These are phyloP conservation scores for Climacium dendroides DNA, from an alignment of 225 moss, liverwort and hornwort genomes.

Conservation along the genomic window DNA sequence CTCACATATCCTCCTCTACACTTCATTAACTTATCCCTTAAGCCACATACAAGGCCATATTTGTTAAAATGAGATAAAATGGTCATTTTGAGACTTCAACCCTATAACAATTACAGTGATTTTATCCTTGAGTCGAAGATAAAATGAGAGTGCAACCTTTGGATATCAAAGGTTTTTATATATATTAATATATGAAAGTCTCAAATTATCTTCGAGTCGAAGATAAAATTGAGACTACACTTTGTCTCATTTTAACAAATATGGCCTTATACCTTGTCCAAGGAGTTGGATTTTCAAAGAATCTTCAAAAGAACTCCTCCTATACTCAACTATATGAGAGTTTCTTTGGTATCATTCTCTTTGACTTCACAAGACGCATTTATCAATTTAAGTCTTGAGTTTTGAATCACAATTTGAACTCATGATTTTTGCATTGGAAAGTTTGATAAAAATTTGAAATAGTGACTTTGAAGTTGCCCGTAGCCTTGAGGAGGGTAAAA, in stretches of 20 bases:
- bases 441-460: background rate
- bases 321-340: background rate
- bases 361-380: background rate
- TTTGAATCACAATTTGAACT: background rate
- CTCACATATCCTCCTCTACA: background rate
- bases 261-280: fast-evolving
- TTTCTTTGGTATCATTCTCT: background rate
- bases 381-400: background rate
- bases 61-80: too few species aligned
- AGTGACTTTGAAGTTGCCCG: background rate
- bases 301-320: background rate
- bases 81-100: too few species aligned
- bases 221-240: too few species aligned
- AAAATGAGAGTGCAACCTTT: too few species aligned
- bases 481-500: background rate
- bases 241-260: too few species aligned
- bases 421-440: background rate
- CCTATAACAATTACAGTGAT: too few species aligned
- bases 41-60: too few species aligned
- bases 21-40: background rate
- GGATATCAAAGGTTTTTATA: too few species aligned
- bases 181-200: too few species aligned
- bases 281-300: background rate
- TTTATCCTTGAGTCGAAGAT: too few species aligned
- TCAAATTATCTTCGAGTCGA: too few species aligned